These are phyloP conservation scores for Sextonia rubra DNA, from an alignment of 164 flowering plant species.

Conservation along the genomic window DNA sequence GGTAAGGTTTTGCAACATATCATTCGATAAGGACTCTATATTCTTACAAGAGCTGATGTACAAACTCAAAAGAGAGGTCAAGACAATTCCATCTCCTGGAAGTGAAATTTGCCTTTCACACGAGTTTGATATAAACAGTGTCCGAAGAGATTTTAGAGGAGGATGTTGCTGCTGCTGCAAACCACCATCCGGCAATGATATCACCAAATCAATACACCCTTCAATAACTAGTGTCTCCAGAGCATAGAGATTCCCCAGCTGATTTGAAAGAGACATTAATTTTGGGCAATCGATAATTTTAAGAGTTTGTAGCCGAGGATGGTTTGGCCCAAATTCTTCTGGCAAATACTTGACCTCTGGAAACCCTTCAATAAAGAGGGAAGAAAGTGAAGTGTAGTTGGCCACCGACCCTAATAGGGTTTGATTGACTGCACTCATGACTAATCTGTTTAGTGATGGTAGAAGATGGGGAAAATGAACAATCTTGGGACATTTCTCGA, in stretches of 20 bases:
- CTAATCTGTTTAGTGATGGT: neutral
- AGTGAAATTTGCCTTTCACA: too few species aligned
- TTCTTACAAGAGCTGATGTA: neutral
- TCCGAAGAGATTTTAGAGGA: neutral
- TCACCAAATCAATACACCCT: neutral
- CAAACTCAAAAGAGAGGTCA: too few species aligned
- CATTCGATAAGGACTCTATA: neutral
- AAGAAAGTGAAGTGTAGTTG: neutral
- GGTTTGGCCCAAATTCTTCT: neutral
- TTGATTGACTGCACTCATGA: neutral
- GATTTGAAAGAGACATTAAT: neutral
- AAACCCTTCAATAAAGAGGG: neutral
- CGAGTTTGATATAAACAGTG: neutral
- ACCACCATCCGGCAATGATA: neutral
- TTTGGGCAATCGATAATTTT: neutral
- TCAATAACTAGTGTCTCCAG: neutral
- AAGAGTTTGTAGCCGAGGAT: neutral
- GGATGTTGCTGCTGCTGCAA: too few species aligned
- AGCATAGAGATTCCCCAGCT: neutral
- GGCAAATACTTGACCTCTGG: constrained; percentile 1
- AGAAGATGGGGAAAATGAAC: too few species aligned
- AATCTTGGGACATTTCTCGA: too few species aligned
- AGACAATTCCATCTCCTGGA: too few species aligned
- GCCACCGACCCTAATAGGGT: neutral
- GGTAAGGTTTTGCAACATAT: neutral